Evolutionary conservation across 1,284 basidiomycete species (phyloP).

Genomic region (Pholiota adiposa): DNA sequence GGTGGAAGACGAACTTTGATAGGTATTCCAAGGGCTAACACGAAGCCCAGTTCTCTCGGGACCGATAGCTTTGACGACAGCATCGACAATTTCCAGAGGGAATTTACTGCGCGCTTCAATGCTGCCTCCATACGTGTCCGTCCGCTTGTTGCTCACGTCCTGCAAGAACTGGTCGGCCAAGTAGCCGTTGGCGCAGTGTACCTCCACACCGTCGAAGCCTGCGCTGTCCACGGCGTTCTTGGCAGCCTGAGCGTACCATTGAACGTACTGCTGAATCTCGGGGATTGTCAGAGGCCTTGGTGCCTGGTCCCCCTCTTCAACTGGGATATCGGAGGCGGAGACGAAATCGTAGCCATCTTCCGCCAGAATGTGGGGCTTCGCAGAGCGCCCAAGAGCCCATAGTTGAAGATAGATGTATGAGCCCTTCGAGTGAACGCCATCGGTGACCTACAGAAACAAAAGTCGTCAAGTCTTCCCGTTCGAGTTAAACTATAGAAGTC

Average conservation of each 20-base stretch:
- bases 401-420: slow-evolving; percentile 52
- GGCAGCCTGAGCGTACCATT: slow-evolving; percentile 27
- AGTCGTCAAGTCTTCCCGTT: neutral
- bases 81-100: slow-evolving; percentile 48
- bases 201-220: slow-evolving; percentile 33
- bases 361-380: slow-evolving; percentile 33
- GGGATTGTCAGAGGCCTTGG: slow-evolving; percentile 24
- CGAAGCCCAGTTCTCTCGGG: slow-evolving; percentile 50
- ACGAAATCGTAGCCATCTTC: slow-evolving; percentile 22
- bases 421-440: slow-evolving; percentile 44
- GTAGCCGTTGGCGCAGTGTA: slow-evolving; percentile 32
- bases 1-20: slow-evolving; percentile 32
- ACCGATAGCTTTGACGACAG: slow-evolving; percentile 44
- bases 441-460: slow-evolving; percentile 29
- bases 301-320: slow-evolving; percentile 1
- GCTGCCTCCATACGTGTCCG: slow-evolving; percentile 60
- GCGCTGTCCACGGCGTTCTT: slow-evolving; percentile 29
- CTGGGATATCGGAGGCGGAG: slow-evolving; percentile 25
- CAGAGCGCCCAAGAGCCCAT: slow-evolving; percentile 52
- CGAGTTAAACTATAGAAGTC: neutral
- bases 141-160: slow-evolving; percentile 38
- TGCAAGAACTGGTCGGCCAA: slow-evolving; percentile 32
- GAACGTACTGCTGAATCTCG: slow-evolving; percentile 27
- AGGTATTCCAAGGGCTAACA: slow-evolving; percentile 54
- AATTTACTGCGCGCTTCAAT: slow-evolving; percentile 55